Evolutionary conservation across 2,329 filamentous ascomycete species (phyloP), one percentile per base, ranked within the genome.

Genomic region (Colletotrichum tropicale): DNA sequence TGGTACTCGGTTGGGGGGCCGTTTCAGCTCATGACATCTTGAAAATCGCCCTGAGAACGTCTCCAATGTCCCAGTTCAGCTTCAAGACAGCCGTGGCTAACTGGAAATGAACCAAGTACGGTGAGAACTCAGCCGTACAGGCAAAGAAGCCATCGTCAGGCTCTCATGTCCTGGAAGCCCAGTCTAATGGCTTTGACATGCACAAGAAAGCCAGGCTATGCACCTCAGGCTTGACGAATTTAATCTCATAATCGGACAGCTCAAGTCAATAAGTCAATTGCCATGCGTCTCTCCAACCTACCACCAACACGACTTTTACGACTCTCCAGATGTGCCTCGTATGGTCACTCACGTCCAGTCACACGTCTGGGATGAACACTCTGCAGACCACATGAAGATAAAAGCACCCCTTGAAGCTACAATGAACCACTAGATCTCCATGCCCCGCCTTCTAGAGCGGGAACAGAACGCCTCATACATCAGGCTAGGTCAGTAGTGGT

Each of bases 31-130:
- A 21, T 48, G 5, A 8, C 5, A n/a, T 0, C 16, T n/a, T 43
- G 8, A 6, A 10, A n/a, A n/a, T n/a, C 38, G 8, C 16, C 5
- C 5, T 6, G 8, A 10, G 8, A 10, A 43, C 13, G 10, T 13
- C 43, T 48, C 0, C 0, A 0, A 2, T 21, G 10, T 21, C 6
- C 10, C 10, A 7, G 6, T 10, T 8, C n/a, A 48, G 43, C n/a
- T 48, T 1, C 0, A 13, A 12, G 43, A 13, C n/a, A 21, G 8
- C n/a, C 6, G 10, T 21, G n/a, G 43, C n/a, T 48, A 0, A 13
- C n/a, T 48, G n/a, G 2, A 21, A 48, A 13, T 21, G n/a, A 13
- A 18, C n/a, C 43, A 48, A 48, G n/a, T 7, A 21, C 43, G 1
- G n/a, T 21, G 18, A 13, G 43, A 21, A 13, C 43, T 21, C 43